phyloP scores from a whole-genome alignment of 192 early-diverging fungal genomes.

The Backusella sp. region DNA sequence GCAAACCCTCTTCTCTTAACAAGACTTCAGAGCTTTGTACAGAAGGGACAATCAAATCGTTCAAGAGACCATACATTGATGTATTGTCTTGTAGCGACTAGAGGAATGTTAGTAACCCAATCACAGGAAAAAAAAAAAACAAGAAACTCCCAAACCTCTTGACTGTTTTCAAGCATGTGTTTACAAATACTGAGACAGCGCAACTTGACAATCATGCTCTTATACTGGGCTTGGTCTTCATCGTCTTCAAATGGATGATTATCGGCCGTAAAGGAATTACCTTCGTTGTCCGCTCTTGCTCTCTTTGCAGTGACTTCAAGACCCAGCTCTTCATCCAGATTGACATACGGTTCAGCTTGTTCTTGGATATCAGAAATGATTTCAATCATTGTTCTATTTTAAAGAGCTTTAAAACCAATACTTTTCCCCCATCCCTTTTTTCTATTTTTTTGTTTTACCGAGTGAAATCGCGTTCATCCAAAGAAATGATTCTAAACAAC shows the following conservation, averaged over 20 bases:
- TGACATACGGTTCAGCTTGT: neutral
- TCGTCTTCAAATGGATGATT: constrained; percentile 10
- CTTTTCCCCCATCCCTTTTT: neutral
- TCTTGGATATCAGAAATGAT: constrained; percentile 80
- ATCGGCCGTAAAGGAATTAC: constrained; percentile 15
- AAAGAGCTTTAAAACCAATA: neutral
- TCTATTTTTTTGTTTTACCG: constrained; percentile 28
- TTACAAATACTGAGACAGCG: constrained; percentile 70
- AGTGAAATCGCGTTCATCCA: constrained; percentile 88
- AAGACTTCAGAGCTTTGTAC: constrained; percentile 64
- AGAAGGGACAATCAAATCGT: constrained; percentile 70
- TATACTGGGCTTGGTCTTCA: constrained; percentile 32
- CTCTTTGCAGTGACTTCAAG: constrained; percentile 36
- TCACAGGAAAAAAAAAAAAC: neutral
- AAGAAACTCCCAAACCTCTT: constrained; percentile 49
- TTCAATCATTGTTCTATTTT: constrained; percentile 64
- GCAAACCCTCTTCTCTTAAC: constrained; percentile 74
- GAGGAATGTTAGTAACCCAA: neutral
- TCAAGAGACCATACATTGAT: constrained; percentile 71
- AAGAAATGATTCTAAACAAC: constrained; percentile 70
- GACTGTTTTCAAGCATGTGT: constrained; percentile 65
- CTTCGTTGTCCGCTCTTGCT: constrained; percentile 35
- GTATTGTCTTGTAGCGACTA: constrained; percentile 67
- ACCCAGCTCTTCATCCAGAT: neutral
- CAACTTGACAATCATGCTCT: constrained; percentile 45